A percentile compares a stretch with the other conserved stretches of the same genome.
Conservation (phyloP, 2,329 filamentous ascomycete species). For the Fusarium tricinctum region DNA sequence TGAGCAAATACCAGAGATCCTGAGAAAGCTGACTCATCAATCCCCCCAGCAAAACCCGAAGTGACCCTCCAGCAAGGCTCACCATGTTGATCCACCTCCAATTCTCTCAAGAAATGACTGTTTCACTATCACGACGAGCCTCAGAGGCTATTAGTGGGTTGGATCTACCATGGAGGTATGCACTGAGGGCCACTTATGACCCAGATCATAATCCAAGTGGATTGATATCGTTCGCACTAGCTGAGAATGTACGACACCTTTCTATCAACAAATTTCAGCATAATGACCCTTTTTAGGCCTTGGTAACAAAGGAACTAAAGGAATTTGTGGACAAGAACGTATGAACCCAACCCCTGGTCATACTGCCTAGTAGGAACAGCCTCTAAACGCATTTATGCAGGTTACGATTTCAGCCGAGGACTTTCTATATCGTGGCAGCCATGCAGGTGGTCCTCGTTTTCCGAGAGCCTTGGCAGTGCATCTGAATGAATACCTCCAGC, state of each 20-base stretch:
- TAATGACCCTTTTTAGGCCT: constrained; percentile 43
- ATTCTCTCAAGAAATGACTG: constrained; percentile 20
- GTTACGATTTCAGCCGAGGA: constrained; percentile 49
- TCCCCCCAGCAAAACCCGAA: constrained; percentile 10
- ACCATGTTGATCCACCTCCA: constrained; percentile 34
- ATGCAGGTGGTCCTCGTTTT: constrained; percentile 54
- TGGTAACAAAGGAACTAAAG: constrained; percentile 58
- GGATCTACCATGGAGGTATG: constrained; percentile 54
- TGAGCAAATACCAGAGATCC: constrained; percentile 7
- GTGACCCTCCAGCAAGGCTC: constrained; percentile 1
- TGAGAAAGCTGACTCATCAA: constrained; percentile 36
- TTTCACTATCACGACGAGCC: constrained; percentile 45
- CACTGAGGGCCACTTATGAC: constrained; percentile 55
- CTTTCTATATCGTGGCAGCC: constrained; percentile 56
- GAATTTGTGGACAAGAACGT: constrained; percentile 51
- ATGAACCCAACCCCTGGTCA: constrained; percentile 27
- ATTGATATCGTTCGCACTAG: constrained; percentile 63
- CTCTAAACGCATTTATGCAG: constrained; percentile 12
- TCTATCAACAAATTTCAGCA: background rate
- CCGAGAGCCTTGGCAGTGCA: constrained; percentile 54
- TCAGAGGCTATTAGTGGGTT: constrained; percentile 44
- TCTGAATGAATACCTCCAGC: constrained; percentile 56
- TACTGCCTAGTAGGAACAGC: too few relatives aligned
- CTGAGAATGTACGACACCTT: constrained; percentile 59
- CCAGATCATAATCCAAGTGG: constrained; percentile 57